Percentiles rank a stretch among this genome's conserved stretches.
Evolutionary conservation across 371 early-diverging fungal species (phyloP).

Genomic region (Thermomucor indicae-seudaticae): DNA sequence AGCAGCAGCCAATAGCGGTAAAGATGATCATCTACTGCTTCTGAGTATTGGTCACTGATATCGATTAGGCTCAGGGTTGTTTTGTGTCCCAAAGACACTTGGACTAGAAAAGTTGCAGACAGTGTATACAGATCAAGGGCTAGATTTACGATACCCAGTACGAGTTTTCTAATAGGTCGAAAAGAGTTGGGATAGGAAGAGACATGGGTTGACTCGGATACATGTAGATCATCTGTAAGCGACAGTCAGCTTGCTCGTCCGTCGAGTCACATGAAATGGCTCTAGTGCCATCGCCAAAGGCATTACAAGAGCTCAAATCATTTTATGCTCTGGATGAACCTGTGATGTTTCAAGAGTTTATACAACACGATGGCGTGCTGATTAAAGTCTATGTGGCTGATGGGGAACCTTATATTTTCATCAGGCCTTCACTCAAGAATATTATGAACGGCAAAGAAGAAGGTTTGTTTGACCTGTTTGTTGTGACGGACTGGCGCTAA

Average conservation of each 20-base stretch:
- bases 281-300: constrained; percentile 24
- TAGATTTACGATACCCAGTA: constrained; percentile 30
- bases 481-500: too few species aligned
- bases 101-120: constrained; percentile 9
- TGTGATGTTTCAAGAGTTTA: constrained; percentile 44
- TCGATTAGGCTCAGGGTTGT: constrained; percentile 6
- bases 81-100: constrained; percentile 23
- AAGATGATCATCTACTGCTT: too few species aligned
- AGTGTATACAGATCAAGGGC: constrained; percentile 7
- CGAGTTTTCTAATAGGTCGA: neutral
- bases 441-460: neutral
- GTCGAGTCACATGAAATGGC: constrained; percentile 44
- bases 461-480: neutral
- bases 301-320: constrained; percentile 9
- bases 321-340: constrained; percentile 20
- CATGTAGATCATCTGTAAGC: constrained; percentile 37
- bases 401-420: constrained; percentile 26
- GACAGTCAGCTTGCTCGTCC: constrained; percentile 39
- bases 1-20: too few species aligned
- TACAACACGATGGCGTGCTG: constrained; percentile 45
- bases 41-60: too few species aligned
- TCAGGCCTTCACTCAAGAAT: constrained; percentile 44
- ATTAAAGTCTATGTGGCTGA: constrained; percentile 47
- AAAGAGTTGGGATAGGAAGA: neutral
- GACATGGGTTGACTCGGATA: neutral